Conservation (phyloP, 306 rosid species). For the Malus asiatica region DNA sequence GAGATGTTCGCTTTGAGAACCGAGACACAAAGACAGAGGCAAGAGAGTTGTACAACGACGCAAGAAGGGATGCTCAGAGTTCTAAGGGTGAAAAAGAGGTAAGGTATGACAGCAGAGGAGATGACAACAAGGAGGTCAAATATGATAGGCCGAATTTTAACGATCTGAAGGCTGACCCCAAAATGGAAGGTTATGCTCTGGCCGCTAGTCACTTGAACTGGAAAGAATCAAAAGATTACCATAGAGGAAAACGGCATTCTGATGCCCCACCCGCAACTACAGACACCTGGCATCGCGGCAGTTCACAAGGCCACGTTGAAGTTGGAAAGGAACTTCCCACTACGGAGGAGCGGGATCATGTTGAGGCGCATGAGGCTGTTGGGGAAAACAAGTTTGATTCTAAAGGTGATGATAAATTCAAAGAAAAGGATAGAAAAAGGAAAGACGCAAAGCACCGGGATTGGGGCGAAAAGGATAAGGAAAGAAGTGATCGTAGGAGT, state of each 20-base stretch:
- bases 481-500: constrained; percentile 68
- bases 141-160: constrained; percentile 55
- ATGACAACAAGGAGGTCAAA: constrained; percentile 58
- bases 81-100: constrained; percentile 67
- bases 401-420: constrained; percentile 71
- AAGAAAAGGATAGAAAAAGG: constrained; percentile 83
- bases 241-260: constrained; percentile 61
- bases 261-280: constrained; percentile 46
- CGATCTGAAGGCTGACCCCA: constrained; percentile 54
- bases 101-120: constrained; percentile 51
- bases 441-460: constrained; percentile 72
- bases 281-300: constrained; percentile 58
- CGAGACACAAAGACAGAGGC: constrained; percentile 60
- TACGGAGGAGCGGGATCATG: constrained; percentile 52
- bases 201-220: constrained; percentile 49
- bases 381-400: constrained; percentile 79
- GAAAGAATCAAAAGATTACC: constrained; percentile 78
- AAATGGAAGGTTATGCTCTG: constrained; percentile 41
- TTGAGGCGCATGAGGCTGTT: constrained; percentile 64
- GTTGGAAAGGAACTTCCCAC: constrained; percentile 49
- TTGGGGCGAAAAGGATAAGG: constrained; percentile 87
- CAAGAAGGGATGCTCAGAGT: constrained; percentile 60
- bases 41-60: constrained; percentile 54
- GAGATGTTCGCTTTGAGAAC: constrained; percentile 65
- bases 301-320: constrained; percentile 47